Evolutionary conservation across 2,329 filamentous ascomycete species (phyloP), one percentile per base, ranked within the genome.

Genomic region (Colletotrichum sp.): DNA sequence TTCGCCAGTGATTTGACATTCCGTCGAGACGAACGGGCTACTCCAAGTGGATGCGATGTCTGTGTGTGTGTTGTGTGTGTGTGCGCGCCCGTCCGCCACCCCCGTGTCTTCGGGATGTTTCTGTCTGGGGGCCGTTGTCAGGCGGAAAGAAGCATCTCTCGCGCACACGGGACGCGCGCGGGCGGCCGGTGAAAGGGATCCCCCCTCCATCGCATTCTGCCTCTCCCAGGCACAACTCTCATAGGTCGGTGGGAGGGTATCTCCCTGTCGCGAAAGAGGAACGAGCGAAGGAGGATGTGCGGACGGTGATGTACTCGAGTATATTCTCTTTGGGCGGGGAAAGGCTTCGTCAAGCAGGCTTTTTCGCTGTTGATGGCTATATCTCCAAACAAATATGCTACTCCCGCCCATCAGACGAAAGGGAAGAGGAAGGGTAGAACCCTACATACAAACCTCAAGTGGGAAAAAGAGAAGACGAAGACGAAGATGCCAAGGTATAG

Each of bases 11-110:
- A 66, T 71, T 72, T 71, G 52, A 71, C 60, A 71, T 66, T 74
- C 66, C 44, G 64, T 75, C 72, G 52, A 75, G 72, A 75, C 72
- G 72, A 75, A 75, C 72, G 72, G 62, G 69, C 69, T 71, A 30
- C 59, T n/a, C n/a, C 26, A 28, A 59, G 39, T 21, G 44, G n/a
- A 21, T 52, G 44, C 8, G 36, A 24, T 52, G n/a, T 52, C 18
- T 49, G 18, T 52, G 44, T 49, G 44, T 49, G 39, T 32, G 18
- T 7, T 49, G 44, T 21, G 44, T 49, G 44, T 34, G 44, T 13
- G 44, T 13, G 44, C n/a, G 44, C 44, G 44, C 44, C n/a, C 44
- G 36, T 18, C 36, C 36, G 36, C 36, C 57, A 52, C 28, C 49
- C 44, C 64, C 57, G 70, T 67, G 24, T 62, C 64, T 64, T 68